Base-by-base conservation (phyloP, 306 rosid genomes). In the Sesbania bispinosa region DNA sequence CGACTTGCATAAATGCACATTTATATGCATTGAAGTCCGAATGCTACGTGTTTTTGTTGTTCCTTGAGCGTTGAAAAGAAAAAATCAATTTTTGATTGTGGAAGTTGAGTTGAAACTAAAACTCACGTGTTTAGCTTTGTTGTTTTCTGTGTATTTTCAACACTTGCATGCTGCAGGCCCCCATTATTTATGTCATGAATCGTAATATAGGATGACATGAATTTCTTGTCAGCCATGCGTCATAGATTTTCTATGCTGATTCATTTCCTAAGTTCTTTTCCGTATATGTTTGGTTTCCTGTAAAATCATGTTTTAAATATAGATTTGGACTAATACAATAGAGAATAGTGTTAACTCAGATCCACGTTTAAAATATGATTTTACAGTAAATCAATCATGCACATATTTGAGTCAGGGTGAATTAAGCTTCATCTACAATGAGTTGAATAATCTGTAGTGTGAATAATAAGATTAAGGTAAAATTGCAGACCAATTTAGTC, bases 151-250 rank as follows among this genome's bases (percentile, higher is more conserved):
- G 36, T 24, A 46, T 10, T 48, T 71, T 71, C 69, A 45, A 15
- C 35, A 11, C 54, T 39, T 8, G 4, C 60, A 26, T 60, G 20
- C 33, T 14, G 32, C 19, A 18, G 39, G n/a, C 50, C 11, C 10
- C 19, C 0, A 1, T 48, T 24, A 5, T 24, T 26, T 39, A 62
- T 45, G 55, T 35, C 69, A 45, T 54, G 0, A 42, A 18, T 11
- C 48, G 0, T 13, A 15, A 7, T 24, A 7, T 42, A 54, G 10
- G 1, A 54, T 65, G 73, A 53, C 73, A 42, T 9, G 0, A 21
- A 66, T 58, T 66, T 73, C 24, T 10, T 24, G 36, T 79, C 79
- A 73, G 18, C 79, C 43, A 57, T 36, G 20, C 51, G 71, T 79
- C 83, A 79, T 73, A 10, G 18, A 19, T 38, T 58, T 38, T 38